Percentiles rank a stretch among this genome's conserved stretches.
phyloP scores from a whole-genome alignment of 2,329 filamentous ascomycete species.

The Neofusicoccum sp. region DNA sequence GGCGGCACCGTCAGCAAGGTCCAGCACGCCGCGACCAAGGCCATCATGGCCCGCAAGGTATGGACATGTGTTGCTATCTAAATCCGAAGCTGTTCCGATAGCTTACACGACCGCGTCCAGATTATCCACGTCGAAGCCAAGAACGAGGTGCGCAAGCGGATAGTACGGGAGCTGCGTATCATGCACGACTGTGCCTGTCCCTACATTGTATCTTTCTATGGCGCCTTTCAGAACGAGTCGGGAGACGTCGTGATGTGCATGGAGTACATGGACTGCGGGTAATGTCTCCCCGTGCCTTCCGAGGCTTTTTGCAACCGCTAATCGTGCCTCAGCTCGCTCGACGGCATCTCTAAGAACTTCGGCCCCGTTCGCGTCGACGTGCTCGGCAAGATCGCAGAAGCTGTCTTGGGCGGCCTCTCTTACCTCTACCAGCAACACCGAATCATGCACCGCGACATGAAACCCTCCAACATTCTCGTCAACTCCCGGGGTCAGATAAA shows the following conservation, averaged over 20 bases:
- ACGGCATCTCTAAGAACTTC: conserved; percentile 90
- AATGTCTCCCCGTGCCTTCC: conserved; percentile 38
- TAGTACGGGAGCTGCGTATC: conserved; percentile 94
- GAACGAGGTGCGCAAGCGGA: conserved; percentile 93
- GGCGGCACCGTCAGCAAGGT: conserved; percentile 98
- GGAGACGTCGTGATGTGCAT: conserved; percentile 99
- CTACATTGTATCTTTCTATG: conserved; percentile 97
- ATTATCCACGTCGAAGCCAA: conserved; percentile 98
- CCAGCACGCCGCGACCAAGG: conserved; percentile 88
- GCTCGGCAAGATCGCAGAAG: conserved; percentile 94
- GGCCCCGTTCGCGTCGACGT: conserved; percentile 95
- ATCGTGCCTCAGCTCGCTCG: conserved; percentile 66
- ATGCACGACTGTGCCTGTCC: conserved; percentile 98
- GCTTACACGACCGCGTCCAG: conserved; percentile 45
- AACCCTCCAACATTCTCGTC: conserved; percentile 94
- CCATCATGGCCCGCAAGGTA: conserved; percentile 97
- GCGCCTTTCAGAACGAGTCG: conserved; percentile 92
- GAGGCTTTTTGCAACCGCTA: not conserved
- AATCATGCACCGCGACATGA: conserved; percentile 99
- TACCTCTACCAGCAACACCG: conserved; percentile 95
- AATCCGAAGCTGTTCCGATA: conserved; percentile 11
- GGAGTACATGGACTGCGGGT: conserved; percentile 99
- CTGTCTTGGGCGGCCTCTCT: conserved; percentile 85
- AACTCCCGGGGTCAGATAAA: conserved; percentile 95
- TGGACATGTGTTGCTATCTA: conserved; percentile 23